Percentiles rank a stretch among this genome's conserved stretches.
phyloP scores from a whole-genome alignment of 768 basidiomycete genomes.

The Rhizopogon vinicolor region DNA sequence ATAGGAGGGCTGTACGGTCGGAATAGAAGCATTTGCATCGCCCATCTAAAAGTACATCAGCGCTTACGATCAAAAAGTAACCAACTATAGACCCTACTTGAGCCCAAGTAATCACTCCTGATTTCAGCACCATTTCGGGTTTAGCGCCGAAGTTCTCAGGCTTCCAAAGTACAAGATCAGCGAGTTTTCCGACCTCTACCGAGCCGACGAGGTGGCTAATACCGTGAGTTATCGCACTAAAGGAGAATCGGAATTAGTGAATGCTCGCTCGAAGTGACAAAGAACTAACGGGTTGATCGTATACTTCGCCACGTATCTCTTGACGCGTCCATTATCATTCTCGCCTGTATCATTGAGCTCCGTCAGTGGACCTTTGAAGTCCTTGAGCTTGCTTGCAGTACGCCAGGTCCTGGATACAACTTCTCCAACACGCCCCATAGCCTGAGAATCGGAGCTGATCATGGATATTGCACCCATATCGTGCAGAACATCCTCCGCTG shows the following conservation, averaged over 20 bases:
- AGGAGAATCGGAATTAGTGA: background rate
- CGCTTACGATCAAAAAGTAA: background rate
- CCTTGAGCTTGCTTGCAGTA: slow-evolving; percentile 93
- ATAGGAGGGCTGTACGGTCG: slow-evolving; percentile 87
- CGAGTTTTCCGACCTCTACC: slow-evolving; percentile 75
- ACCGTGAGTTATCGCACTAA: slow-evolving; percentile 90
- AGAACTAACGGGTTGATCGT: slow-evolving; percentile 89
- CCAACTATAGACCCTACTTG: slow-evolving; percentile 46
- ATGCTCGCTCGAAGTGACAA: background rate
- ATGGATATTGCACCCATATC: slow-evolving; percentile 94
- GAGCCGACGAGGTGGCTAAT: slow-evolving; percentile 86
- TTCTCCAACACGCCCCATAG: slow-evolving; percentile 98
- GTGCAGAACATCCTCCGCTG: slow-evolving; percentile 94
- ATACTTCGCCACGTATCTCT: slow-evolving; percentile 93
- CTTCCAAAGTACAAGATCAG: slow-evolving; percentile 95
- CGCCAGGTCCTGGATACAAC: slow-evolving; percentile 92
- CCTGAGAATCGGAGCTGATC: slow-evolving; percentile 95
- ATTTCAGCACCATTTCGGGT: slow-evolving; percentile 93
- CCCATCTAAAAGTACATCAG: slow-evolving; percentile 62
- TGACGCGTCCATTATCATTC: slow-evolving; percentile 83
- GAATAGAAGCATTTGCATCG: slow-evolving; percentile 94
- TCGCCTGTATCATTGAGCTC: slow-evolving; percentile 42
- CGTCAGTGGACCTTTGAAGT: slow-evolving; percentile 67
- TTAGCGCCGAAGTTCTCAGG: slow-evolving; percentile 90
- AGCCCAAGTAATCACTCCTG: slow-evolving; percentile 88